phyloP scores from a whole-genome alignment of 2,329 filamentous ascomycete genomes.

The Monosporascus sp. region DNA sequence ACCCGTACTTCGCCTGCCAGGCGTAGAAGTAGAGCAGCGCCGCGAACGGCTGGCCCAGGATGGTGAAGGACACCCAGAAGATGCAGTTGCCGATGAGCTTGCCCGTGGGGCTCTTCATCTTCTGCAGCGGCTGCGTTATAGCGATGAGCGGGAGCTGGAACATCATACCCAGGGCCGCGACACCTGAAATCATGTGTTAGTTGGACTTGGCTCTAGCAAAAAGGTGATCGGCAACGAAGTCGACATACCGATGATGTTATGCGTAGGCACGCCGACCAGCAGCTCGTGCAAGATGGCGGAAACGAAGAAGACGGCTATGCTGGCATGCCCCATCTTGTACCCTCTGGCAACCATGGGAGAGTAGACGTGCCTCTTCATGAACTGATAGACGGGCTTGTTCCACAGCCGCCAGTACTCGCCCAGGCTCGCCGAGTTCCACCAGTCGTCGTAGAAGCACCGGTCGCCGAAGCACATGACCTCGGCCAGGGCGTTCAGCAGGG shows the following conservation, averaged over 20 bases:
- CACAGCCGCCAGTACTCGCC: slow-evolving; percentile 91
- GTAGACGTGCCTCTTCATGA: slow-evolving; percentile 94
- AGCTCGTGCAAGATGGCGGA: slow-evolving; percentile 89
- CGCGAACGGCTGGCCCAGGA: slow-evolving; percentile 90
- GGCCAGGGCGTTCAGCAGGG: slow-evolving; percentile 82
- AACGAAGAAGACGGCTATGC: slow-evolving; percentile 77
- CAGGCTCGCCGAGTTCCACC: slow-evolving; percentile 91
- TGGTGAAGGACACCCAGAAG: slow-evolving; percentile 95
- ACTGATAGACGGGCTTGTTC: slow-evolving; percentile 97
- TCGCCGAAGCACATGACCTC: slow-evolving; percentile 89
- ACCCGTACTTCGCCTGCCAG: slow-evolving; percentile 97
- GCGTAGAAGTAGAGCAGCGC: slow-evolving; percentile 95
- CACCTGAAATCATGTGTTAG: slow-evolving; percentile 46
- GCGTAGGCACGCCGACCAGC: slow-evolving; percentile 88
- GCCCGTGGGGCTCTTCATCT: slow-evolving; percentile 68
- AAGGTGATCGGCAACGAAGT: neutral
- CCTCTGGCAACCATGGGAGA: slow-evolving; percentile 81
- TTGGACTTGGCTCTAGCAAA: neutral
- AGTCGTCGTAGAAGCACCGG: slow-evolving; percentile 91
- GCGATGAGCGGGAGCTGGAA: slow-evolving; percentile 84
- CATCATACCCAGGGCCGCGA: slow-evolving; percentile 93
- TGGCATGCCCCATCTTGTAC: slow-evolving; percentile 65
- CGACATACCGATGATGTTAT: slow-evolving; percentile 75
- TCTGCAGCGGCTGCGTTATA: slow-evolving; percentile 73
- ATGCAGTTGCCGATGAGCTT: slow-evolving; percentile 85